Conservation (phyloP, 192 early-diverging fungal genomes). For the Coemansia sp. region DNA sequence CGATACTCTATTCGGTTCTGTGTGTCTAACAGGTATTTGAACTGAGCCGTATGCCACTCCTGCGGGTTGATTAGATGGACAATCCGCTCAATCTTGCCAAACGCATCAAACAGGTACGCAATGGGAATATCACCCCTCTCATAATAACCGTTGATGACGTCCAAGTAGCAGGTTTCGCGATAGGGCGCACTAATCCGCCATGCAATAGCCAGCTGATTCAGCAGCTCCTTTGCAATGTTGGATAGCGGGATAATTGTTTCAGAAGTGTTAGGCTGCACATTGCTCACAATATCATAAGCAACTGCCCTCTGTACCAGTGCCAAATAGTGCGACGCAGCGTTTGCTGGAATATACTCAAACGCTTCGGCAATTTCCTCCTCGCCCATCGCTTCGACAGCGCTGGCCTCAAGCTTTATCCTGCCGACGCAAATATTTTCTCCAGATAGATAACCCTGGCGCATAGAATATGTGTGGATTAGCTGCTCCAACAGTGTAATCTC, state of each 20-base stretch:
- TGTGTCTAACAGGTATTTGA: constrained; percentile 33
- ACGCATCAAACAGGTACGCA: constrained; percentile 48
- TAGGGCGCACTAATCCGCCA: constrained; percentile 52
- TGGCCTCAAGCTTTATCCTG: constrained; percentile 35
- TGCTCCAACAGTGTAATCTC: constrained; percentile 51
- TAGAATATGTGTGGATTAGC: constrained; percentile 42
- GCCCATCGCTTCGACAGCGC: constrained; percentile 30
- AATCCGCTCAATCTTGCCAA: constrained; percentile 48
- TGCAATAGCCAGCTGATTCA: constrained; percentile 42
- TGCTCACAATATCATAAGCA: constrained; percentile 36
- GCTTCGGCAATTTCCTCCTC: constrained; percentile 34
- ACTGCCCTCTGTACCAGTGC: constrained; percentile 33
- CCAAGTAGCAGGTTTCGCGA: constrained; percentile 50
- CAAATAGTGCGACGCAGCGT: constrained; percentile 34
- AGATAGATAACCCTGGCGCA: constrained; percentile 45
- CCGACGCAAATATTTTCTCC: constrained; percentile 42
- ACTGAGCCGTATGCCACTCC: constrained; percentile 48
- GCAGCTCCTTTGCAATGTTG: constrained; percentile 32
- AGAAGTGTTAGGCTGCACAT: constrained; percentile 9
- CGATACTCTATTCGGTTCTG: constrained; percentile 42
- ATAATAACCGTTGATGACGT: constrained; percentile 37
- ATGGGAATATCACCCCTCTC: constrained; percentile 33
- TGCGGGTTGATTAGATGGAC: constrained; percentile 50
- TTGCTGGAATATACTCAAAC: constrained; percentile 51
- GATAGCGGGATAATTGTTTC: constrained; percentile 36